Evolutionary conservation across 1,139 yeast genomes (phyloP), one percentile per base, ranked within the genome.

Genomic region (Yamadazyma mexicana): DNA sequence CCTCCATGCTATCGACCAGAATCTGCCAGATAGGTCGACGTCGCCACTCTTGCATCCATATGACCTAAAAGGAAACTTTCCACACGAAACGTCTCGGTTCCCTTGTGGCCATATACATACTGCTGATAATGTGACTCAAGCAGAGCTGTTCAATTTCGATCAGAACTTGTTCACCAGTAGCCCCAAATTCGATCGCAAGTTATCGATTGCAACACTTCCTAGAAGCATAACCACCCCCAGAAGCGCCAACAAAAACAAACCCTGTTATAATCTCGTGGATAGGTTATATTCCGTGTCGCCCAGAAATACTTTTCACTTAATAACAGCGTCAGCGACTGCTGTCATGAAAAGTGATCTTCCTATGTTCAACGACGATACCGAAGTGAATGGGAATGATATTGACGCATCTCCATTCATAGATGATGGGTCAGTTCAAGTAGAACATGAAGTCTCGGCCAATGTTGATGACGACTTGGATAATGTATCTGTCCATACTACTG

Each of bases 251-350:
- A 46, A 50, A 29, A 51, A 49, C 37, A 53, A 54, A 30, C 55
- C 66, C 6, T 56, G 62, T 39, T 56, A 56, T 36, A 55, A 58
- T 20, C 46, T 66, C 38, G 62, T 68, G 18, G 73, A 68, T 39
- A 62, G 58, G 39, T 49, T 68, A 30, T 69, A 67, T 42, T 63
- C 74, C 0, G 68, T 69, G 2, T 66, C 73, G 2, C 76, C 76
- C 0, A 65, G 56, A 38, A 66, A 67, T 40, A 68, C 75, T 0
- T 62, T 56, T 42, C 68, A 68, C 49, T 51, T 67, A 33, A 56
- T 63, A 33, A 51, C 59, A 14, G 66, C 63, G 15, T 57, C 63
- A 4, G 69, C 68, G n/a, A 50, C 56, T 36, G 67, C 63, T 12
- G 53, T 49, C 35, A 31, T 43, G 11, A 40, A 42, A 22, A 58